Base-by-base conservation (phyloP, 1,139 yeast genomes). In the Kodamaea arcana region DNA sequence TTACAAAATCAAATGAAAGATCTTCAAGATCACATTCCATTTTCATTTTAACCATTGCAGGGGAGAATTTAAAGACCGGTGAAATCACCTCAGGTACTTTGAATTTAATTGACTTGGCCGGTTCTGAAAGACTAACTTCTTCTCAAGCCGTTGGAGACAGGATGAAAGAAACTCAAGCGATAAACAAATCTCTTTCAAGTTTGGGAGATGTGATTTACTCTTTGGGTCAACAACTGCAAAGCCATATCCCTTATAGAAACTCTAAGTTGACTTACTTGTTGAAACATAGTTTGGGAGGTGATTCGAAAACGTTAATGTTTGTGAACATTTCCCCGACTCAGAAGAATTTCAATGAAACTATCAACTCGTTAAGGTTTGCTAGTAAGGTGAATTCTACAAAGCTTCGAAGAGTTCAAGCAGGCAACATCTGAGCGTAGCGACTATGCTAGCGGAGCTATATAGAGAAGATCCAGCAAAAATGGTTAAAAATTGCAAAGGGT, bases 251-350 rank as follows among this genome's bases (percentile, higher is more conserved):
- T 0, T 76, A 65, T 50, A 54, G 81, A 42, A 75, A 75, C 50
- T 73, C 79, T 6, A 74, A 75, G 56, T 65, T 92, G 47, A 92
- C 98, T 0, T 86, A 85, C 52, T 62, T 90, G 13, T 65, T 92
- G 42, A 94, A 88, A 50, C 79, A 86, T 52, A 87, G 97, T 29
- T 65, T 92, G 28, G 80, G 86, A 2, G 97, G 96, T 0, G 74
- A 78, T 39, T 85, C 96, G 1, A 92, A 90, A 55, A 88, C 97
- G 0, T 65, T 92, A 40, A 88, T 92, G 97, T 83, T 92, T 68
- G 97, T 88, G 11, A 90, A 88, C 49, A 72, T 90, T 4, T 84
- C 96, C 2, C 90, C 96, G 4, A 60, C 74, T 32, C 58, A 56
- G 15, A 62, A 62, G 18, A 85, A 85, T 54, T 69, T 80, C 33